Conservation (phyloP, 495 filamentous ascomycete genomes). For the Aspergillus ostianus region DNA sequence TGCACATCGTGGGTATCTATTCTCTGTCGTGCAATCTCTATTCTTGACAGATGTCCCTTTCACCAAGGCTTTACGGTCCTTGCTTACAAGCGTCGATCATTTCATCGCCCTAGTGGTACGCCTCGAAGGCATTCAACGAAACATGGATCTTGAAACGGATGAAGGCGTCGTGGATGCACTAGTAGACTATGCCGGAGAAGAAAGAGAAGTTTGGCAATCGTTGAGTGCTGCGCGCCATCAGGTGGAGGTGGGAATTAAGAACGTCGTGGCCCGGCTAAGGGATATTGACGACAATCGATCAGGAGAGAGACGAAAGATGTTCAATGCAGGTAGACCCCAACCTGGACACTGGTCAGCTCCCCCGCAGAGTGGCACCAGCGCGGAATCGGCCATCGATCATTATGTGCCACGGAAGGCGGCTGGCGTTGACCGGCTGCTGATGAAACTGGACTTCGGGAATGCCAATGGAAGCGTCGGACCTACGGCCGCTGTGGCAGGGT, state of each 20-base stretch:
- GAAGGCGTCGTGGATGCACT: constrained; percentile 74
- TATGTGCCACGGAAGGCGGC: constrained; percentile 66
- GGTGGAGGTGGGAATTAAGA: constrained; percentile 55
- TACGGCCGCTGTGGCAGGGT: constrained; percentile 3
- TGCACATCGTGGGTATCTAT: constrained; percentile 74
- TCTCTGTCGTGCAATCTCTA: constrained; percentile 60
- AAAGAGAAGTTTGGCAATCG: constrained; percentile 58
- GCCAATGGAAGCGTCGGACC: constrained; percentile 24
- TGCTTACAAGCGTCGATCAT: constrained; percentile 71
- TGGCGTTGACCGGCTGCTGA: constrained; percentile 75
- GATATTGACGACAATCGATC: constrained; percentile 55
- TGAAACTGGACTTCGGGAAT: constrained; percentile 79
- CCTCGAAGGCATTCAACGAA: constrained; percentile 67
- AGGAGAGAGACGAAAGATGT: constrained; percentile 43
- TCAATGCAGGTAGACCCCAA: constrained; percentile 22
- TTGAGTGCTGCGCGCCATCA: constrained; percentile 41
- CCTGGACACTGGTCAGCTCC: constrained; percentile 16
- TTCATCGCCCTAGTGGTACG: constrained; percentile 72
- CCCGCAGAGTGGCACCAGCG: constrained; percentile 8
- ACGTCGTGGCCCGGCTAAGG: constrained; percentile 57
- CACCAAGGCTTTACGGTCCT: constrained; percentile 64
- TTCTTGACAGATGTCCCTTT: constrained; percentile 70
- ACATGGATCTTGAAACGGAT: constrained; percentile 73
- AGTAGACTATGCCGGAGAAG: constrained; percentile 66
- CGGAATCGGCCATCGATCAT: constrained; percentile 34